Base-by-base conservation (phyloP, 495 filamentous ascomycete species). In the Penicillium silybi region DNA sequence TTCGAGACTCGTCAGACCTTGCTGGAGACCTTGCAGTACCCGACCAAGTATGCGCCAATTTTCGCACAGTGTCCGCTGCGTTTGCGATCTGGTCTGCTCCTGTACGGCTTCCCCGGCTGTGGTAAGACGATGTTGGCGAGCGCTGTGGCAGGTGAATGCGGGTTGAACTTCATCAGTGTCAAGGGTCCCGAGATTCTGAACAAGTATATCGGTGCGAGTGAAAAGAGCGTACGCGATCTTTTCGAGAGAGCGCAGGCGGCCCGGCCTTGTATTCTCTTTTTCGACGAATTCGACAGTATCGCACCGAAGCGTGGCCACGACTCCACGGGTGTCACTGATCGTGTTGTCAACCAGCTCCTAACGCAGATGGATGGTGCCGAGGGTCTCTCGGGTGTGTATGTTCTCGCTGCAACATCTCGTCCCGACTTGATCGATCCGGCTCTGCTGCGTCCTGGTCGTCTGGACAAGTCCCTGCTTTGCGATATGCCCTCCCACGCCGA, bases 311-410 rank as follows among this genome's bases (percentile, higher is more conserved):
- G 93, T 69, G 93, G 95, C 0, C 95, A 97, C 63, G 95, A 97
- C 59, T 90, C 85, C 8, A 97, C 95, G 0, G 93, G 95, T 43
- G 93, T 98, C 23, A 97, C 95, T 0, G 95, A 97, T 66, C 83
- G 93, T n/a, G 93, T 98, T 2, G 93, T 98, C 57, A 97, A 97
- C 64, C 95, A 97, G 74, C 82, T 98, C 41, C 76, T 98, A 8
- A 98, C 93, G 4, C 95, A 97, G 69, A 98, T 98, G 95, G 93
- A 98, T 62, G 93, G 93, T 62, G 95, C 95, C 2, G 95, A 98
- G 65, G 93, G 95, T 16, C 70, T 97, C 5, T 88, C 85, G 0
- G 95, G 95, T 0, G 93, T 98, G 2, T 97, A 97, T 60, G 93
- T 98, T 2, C 82, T 98, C 4, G 93, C 93, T 23, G 93, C 93